Percentiles rank a stretch among this genome's conserved stretches.
Evolutionary conservation across 2,329 filamentous ascomycete species (phyloP).

Genomic region (Fusarium nodosum): DNA sequence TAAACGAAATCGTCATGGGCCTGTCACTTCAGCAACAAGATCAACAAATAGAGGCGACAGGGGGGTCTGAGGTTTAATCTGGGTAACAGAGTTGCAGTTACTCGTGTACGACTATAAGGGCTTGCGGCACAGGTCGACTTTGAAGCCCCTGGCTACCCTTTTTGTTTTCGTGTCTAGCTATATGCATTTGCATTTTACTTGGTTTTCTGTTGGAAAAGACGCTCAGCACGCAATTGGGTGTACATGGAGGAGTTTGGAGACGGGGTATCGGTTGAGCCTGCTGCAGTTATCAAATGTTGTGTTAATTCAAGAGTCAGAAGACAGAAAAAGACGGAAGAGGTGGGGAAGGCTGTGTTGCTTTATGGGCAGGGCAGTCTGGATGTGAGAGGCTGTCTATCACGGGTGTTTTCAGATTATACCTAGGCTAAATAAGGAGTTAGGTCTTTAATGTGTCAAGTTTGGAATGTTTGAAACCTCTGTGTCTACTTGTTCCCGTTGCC

Average conservation of each 20-base stretch:
- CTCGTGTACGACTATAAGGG: slow-evolving; percentile 54
- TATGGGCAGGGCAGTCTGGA: slow-evolving; percentile 39
- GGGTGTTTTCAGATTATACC: slow-evolving; percentile 48
- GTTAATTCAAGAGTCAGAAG: slow-evolving; percentile 34
- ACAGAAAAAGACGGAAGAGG: slow-evolving; percentile 14
- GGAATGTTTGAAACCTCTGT: not conserved
- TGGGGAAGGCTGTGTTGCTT: slow-evolving; percentile 16
- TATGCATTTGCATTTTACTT: slow-evolving; percentile 28
- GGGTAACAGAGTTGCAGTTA: slow-evolving; percentile 52
- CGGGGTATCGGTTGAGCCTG: slow-evolving; percentile 25
- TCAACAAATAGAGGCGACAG: slow-evolving; percentile 38
- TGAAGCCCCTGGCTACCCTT: slow-evolving; percentile 38
- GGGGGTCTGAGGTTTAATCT: slow-evolving; percentile 48
- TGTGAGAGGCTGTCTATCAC: slow-evolving; percentile 44
- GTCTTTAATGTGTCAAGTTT: slow-evolving; percentile 31
- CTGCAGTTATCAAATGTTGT: slow-evolving; percentile 22
- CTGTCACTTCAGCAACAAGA: slow-evolving; percentile 30
- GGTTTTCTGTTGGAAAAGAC: slow-evolving; percentile 36
- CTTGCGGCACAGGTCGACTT: slow-evolving; percentile 44
- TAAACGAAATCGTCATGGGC: slow-evolving; percentile 38
- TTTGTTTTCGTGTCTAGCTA: slow-evolving; percentile 30
- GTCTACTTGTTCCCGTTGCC: not conserved
- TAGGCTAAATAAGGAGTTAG: slow-evolving; percentile 47
- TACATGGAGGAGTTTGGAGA: slow-evolving; percentile 33
- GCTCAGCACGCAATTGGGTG: slow-evolving; percentile 34